Conservation (phyloP, 2,329 filamentous ascomycete species). For the Coniochaeta ligniaria region DNA sequence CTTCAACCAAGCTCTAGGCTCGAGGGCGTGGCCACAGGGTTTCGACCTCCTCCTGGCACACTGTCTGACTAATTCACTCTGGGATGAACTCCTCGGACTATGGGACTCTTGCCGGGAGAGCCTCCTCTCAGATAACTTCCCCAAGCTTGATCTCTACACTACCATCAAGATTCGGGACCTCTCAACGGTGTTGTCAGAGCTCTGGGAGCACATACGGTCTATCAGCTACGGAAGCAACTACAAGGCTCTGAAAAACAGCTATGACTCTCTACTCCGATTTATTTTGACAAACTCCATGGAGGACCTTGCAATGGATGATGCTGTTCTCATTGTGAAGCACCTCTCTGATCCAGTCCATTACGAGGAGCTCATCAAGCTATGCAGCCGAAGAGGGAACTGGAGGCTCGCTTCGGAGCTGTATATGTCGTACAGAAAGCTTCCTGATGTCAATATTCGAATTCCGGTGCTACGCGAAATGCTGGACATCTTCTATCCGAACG, state of each 20-base stretch:
- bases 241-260: background rate
- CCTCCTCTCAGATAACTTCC: background rate
- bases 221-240: background rate
- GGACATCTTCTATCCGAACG: conserved; percentile 28
- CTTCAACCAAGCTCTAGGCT: conserved; percentile 30
- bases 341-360: conserved; percentile 32
- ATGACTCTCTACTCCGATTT: conserved; percentile 7
- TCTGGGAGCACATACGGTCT: background rate
- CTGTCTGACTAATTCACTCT: conserved; percentile 27
- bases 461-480: conserved; percentile 37
- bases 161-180: background rate
- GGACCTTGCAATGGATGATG: conserved; percentile 14
- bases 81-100: conserved; percentile 25
- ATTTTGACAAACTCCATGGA: conserved; percentile 10
- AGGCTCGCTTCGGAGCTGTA: conserved; percentile 35
- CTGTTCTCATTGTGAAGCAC: conserved; percentile 30
- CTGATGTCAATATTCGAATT: conserved; percentile 26
- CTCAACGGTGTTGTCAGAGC: background rate
- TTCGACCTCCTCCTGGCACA: conserved; percentile 36
- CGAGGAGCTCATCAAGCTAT: conserved; percentile 32
- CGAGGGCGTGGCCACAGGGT: conserved; percentile 25
- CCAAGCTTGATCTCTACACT: conserved; percentile 1
- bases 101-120: conserved; percentile 25
- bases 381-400: conserved; percentile 18
- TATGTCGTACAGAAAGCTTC: conserved; percentile 34